Conservation (phyloP, 2,329 filamentous ascomycete genomes). For the Colletotrichum lentis region DNA sequence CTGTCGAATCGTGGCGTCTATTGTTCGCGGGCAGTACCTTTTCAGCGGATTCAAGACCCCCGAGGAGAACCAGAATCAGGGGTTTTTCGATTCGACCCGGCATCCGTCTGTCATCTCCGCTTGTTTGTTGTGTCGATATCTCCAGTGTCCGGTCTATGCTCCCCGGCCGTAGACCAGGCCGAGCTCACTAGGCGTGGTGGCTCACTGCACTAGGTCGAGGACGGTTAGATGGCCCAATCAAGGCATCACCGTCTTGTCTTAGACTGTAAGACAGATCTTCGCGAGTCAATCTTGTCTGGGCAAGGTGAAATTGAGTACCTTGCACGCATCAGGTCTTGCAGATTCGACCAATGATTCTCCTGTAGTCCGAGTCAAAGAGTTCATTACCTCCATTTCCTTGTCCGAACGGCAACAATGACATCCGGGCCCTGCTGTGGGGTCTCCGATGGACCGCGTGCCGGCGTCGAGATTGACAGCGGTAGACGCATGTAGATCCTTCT, state of each 20-base stretch:
- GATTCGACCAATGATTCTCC: background rate
- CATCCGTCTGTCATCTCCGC: background rate
- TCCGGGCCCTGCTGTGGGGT: background rate
- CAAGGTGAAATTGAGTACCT: background rate
- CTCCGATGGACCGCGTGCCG: background rate
- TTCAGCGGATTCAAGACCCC: background rate
- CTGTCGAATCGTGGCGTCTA: constrained; percentile 1
- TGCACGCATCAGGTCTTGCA: background rate
- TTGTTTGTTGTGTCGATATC: constrained; percentile 10
- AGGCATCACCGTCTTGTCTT: background rate
- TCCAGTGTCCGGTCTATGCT: constrained; percentile 8
- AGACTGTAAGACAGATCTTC: constrained; percentile 15
- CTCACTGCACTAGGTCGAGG: constrained; percentile 1
- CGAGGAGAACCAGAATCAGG: background rate
- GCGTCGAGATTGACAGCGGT: constrained; percentile 15
- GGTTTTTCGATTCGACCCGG: background rate
- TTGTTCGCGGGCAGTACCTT: background rate
- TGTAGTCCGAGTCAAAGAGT: constrained; percentile 5
- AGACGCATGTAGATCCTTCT: constrained; percentile 14
- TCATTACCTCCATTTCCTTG: background rate
- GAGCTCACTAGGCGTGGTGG: constrained; percentile 14
- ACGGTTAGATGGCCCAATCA: constrained; percentile 3
- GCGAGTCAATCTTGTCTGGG: constrained; percentile 3
- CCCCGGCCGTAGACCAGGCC: background rate
- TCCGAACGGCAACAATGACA: background rate